Base-by-base conservation (phyloP, 257 asterid species). In the Solanum ossicruentum region DNA sequence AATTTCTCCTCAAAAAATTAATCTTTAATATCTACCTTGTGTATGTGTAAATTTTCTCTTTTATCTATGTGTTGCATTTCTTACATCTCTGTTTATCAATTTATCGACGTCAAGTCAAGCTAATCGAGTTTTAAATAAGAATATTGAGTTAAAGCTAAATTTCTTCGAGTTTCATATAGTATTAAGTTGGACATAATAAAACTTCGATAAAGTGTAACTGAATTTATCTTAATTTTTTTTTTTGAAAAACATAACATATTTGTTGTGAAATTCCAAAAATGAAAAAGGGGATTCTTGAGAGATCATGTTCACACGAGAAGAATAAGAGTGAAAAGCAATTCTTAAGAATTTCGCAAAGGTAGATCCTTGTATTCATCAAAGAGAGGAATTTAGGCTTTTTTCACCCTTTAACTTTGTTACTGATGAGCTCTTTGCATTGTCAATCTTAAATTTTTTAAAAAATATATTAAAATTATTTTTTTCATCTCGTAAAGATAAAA, bases 271-370 rank as follows among this genome's bases (percentile, higher is more conserved):
- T 26, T 69, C 58, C 12, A 73, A 15, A 32, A 23, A 15, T 4
- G 36, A 23, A 23, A 75, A 47, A 52, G 79, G 65, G 85, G 87
- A 51, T 73, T 83, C 75, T 86, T 49, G 61, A 49, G 73, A 84
- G 89, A 89, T 84, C 90, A 60, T 77, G 60, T 89, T 88, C 89
- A 86, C 91, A 87, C 84, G 80, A 70, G 82, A 60, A 23, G 82
- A 75, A 75, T 26, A 13, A 21, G 61, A 49, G 39, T 13, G 15
- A 75, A 75, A 75, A 15, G 45, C 61, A 75, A 49, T 49, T 75
- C 82, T 49, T 49, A 58, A 21, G 26, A 8, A 73, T 39, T 39
- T 69, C 12, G 0, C 56, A 43, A n/a, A 43, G 54, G 81, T 13
- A 26, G 63, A 77, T 51, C 47, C 9, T 66, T 4, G 57, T 36